These are phyloP conservation scores for Aspergillus amoenus DNA, from an alignment of 2,329 filamentous ascomycete species.

Conservation along the genomic window DNA sequence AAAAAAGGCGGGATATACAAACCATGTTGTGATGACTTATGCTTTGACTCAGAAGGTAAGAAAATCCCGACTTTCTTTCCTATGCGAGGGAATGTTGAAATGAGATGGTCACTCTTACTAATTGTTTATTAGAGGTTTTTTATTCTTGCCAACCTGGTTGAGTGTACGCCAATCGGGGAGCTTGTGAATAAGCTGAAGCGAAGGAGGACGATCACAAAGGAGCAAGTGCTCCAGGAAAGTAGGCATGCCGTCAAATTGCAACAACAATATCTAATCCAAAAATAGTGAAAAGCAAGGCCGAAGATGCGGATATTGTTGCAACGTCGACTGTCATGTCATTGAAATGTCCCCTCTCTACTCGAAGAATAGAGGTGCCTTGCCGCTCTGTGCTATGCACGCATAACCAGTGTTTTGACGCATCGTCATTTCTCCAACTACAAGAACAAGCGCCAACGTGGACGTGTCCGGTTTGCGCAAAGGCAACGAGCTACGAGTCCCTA, in stretches of 20 bases:
- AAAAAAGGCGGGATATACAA: slow-evolving; percentile 66
- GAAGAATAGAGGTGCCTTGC: slow-evolving; percentile 76
- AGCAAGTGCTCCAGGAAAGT: slow-evolving; percentile 82
- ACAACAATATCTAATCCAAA: slow-evolving; percentile 18
- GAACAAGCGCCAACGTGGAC: slow-evolving; percentile 95
- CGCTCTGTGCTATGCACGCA: slow-evolving; percentile 79
- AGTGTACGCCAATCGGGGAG: slow-evolving; percentile 67
- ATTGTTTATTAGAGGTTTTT: slow-evolving; percentile 63
- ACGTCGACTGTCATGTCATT: slow-evolving; percentile 86
- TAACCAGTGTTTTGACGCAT: slow-evolving; percentile 92
- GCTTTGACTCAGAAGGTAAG: slow-evolving; percentile 83
- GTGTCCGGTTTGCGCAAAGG: slow-evolving; percentile 91
- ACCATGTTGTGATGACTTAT: slow-evolving; percentile 83
- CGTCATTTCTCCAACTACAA: slow-evolving; percentile 87
- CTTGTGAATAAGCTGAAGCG: slow-evolving; percentile 67
- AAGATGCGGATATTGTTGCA: slow-evolving; percentile 84
- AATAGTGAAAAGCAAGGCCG: slow-evolving; percentile 73
- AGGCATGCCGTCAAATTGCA: slow-evolving; percentile 22
- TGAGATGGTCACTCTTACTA: neutral
- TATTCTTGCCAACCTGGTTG: slow-evolving; percentile 73
- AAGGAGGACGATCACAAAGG: slow-evolving; percentile 72
- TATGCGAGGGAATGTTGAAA: neutral
- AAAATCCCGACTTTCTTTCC: slow-evolving; percentile 8
- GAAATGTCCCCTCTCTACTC: slow-evolving; percentile 87
- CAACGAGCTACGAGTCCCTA: slow-evolving; percentile 74